Evolutionary conservation across 2,329 filamentous ascomycete species (phyloP), one percentile per base, ranked within the genome.

Genomic region (Cladosporium austrohemisphaericum): DNA sequence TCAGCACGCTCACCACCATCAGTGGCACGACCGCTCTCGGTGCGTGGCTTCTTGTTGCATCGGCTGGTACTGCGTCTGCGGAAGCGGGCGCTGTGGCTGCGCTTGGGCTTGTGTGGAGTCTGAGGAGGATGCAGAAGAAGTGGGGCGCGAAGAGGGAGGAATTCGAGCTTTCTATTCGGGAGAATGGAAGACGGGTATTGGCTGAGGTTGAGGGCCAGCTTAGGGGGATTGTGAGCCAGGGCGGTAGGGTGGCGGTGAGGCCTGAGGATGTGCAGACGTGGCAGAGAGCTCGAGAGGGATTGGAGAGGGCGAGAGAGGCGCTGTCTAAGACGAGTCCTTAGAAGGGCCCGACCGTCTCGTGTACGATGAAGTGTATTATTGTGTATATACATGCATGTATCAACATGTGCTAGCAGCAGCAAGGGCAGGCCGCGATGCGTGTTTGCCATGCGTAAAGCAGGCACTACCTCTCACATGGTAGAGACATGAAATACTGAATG

Each of bases 1-100:
- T 94, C 4, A 83, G 90, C 60, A 86, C 87, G 0, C 70, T 88
- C 0, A 85, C 83, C 45, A 88, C 88, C 0, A 86, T 87, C 0
- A 80, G 81, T 4, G 70, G 66, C 52, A 72, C 61, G 44, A 73
- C 75, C 9, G 77, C 77, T 0, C 70, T 83, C 2, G 77, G 76
- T 0, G 74, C 69, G 0, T 72, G 83, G 49, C 71, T 80, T 3
- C 81, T 79, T 61, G 55, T 79, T 14, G 80, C 78, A 13, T 60
- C 76, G 7, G 71, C 75, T 0, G 68, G 75, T 0, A 71, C 76
- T 6, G 74, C 74, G 1, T 49, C 78, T 1, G 81, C 81, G 51
- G 79, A 83, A 62, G 77, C 78, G 4, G 75, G 78, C 29, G 79
- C 78, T 3, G 68, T 84, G n/a, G 77, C 75, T 0, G 78, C 78